Evolutionary conservation across 1,284 basidiomycete species (phyloP).

Genomic region (Rhodotorula sp.): DNA sequence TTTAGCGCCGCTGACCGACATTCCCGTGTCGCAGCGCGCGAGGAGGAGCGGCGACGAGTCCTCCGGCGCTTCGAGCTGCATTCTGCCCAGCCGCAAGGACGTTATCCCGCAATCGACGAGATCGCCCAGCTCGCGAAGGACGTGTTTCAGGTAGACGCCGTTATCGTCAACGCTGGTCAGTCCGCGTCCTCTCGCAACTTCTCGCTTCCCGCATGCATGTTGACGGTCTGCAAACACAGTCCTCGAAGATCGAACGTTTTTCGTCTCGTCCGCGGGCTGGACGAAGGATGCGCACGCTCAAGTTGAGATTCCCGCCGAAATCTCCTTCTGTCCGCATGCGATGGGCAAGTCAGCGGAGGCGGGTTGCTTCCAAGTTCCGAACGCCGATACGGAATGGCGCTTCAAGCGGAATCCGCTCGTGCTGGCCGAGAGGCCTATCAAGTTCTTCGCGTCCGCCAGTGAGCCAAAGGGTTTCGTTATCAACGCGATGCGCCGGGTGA

Average conservation of each 20-base stretch:
- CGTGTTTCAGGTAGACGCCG: slow-evolving; percentile 2
- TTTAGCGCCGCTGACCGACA: too few relatives aligned
- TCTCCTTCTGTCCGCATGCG: slow-evolving; percentile 16
- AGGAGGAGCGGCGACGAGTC: slow-evolving; percentile 3
- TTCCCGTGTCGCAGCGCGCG: neutral
- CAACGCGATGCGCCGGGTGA: too few relatives aligned
- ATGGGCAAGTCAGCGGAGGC: neutral
- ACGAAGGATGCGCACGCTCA: neutral
- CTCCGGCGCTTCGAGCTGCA: slow-evolving; percentile 5
- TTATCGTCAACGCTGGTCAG: slow-evolving; percentile 7
- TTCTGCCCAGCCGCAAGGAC: neutral
- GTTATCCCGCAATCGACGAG: neutral
- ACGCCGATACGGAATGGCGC: slow-evolving; percentile 19
- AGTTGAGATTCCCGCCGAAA: neutral
- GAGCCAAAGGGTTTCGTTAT: neutral
- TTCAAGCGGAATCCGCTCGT: slow-evolving; percentile 9
- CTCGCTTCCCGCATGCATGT: too few relatives aligned
- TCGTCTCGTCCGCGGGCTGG: slow-evolving; percentile 10
- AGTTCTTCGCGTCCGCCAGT: slow-evolving; percentile 12
- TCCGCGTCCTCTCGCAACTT: too few relatives aligned
- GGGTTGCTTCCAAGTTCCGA: slow-evolving; percentile 4
- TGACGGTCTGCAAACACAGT: neutral
- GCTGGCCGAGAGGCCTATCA: neutral
- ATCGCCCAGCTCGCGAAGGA: slow-evolving; percentile 5
- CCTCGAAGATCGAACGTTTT: slow-evolving; percentile 1